These are phyloP conservation scores for Aureobasidium mangrovei DNA, from an alignment of 2,329 filamentous ascomycete genomes.

Conservation along the genomic window DNA sequence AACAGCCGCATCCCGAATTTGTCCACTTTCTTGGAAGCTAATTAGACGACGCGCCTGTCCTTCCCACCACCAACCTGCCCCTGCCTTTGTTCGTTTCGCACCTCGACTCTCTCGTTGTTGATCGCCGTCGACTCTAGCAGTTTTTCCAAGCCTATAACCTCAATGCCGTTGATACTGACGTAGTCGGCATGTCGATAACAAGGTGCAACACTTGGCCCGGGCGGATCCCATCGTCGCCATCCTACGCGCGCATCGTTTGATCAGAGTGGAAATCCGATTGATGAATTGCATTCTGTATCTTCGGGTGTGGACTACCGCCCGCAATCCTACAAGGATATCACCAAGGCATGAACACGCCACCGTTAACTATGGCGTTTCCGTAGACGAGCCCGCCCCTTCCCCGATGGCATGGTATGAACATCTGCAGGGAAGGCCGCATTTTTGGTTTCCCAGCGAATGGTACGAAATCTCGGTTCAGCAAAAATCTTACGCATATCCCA, in stretches of 20 bases:
- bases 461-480: not conserved
- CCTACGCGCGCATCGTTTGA: not conserved
- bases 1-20: not conserved
- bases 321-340: not conserved
- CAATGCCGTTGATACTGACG: not conserved
- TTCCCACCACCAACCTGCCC: not conserved
- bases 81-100: not conserved
- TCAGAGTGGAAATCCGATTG: not conserved
- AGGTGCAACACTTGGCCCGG: not conserved
- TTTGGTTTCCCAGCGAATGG: not conserved
- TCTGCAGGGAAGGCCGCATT: not conserved
- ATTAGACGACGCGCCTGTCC: not conserved
- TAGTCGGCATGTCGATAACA: not conserved
- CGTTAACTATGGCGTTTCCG: not conserved
- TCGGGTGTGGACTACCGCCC: not conserved
- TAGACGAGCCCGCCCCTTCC: not conserved
- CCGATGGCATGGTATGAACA: slow-evolving; percentile 1
- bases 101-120: not conserved
- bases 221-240: not conserved
- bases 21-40: not conserved
- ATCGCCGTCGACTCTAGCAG: not conserved
- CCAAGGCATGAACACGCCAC: not conserved
- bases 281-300: not conserved
- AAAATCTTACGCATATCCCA: no score
- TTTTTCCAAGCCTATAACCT: not conserved